Conservation (phyloP, 164 flowering plant genomes). For the Annona cherimola region DNA sequence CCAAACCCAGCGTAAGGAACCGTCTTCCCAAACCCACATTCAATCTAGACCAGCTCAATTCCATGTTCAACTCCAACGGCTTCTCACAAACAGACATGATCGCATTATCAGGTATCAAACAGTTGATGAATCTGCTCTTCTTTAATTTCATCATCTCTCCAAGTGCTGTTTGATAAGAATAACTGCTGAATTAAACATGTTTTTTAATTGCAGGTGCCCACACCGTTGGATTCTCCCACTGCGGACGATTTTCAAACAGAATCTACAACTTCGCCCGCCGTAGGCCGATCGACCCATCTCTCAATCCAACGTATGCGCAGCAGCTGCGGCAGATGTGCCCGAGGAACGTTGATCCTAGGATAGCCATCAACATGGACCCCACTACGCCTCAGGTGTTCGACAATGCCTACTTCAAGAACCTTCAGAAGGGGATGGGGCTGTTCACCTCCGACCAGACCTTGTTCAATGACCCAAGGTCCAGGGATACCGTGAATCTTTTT, state of each 20-base stretch:
- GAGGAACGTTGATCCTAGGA: conserved; percentile 32
- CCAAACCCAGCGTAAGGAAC: conserved; percentile 34
- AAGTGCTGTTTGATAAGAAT: neutral
- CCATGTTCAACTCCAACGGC: conserved; percentile 43
- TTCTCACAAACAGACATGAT: conserved; percentile 55
- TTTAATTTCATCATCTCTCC: neutral
- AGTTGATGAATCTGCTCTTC: neutral
- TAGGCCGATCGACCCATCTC: conserved; percentile 27
- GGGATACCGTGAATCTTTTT: conserved; percentile 22
- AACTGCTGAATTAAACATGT: neutral
- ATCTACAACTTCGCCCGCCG: conserved; percentile 25
- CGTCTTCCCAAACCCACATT: conserved; percentile 47
- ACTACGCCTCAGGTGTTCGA: conserved; percentile 26
- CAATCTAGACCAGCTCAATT: conserved; percentile 49
- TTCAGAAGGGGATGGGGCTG: conserved; percentile 29
- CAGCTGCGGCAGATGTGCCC: conserved; percentile 41
- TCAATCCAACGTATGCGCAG: conserved; percentile 27
- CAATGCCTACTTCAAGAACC: conserved; percentile 29
- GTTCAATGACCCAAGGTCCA: conserved; percentile 33
- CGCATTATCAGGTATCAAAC: conserved; percentile 56
- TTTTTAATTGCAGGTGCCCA: conserved; percentile 24
- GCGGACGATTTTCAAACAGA: conserved; percentile 34
- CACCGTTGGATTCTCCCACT: conserved; percentile 50
- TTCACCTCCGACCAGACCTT: conserved; percentile 33
- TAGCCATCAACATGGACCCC: conserved; percentile 44